These are phyloP conservation scores for Leucaena leucocephala DNA, from an alignment of 306 rosid species.

Conservation along the genomic window DNA sequence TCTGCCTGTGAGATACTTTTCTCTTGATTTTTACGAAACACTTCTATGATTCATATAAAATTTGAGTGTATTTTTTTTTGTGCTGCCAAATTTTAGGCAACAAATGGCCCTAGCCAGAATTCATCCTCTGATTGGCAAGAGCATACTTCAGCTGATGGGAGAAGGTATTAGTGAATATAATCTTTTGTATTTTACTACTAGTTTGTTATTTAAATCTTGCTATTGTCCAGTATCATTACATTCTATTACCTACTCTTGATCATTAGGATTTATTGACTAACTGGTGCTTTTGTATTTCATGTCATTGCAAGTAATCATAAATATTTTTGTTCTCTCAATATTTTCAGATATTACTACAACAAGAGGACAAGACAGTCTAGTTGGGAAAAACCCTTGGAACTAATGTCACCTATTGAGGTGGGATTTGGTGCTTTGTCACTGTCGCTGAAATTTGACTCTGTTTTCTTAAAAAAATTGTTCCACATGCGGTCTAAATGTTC, in stretches of 20 bases:
- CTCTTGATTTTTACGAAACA: constrained; percentile 18
- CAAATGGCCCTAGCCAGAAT: constrained; percentile 52
- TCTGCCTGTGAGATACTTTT: constrained; percentile 1
- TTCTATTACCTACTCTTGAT: constrained; percentile 10
- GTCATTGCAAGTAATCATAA: constrained; percentile 9
- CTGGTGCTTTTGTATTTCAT: constrained; percentile 32
- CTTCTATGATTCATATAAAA: constrained; percentile 19
- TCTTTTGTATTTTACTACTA: constrained; percentile 18
- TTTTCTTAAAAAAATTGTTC: constrained; percentile 36
- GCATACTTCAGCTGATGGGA: constrained; percentile 85
- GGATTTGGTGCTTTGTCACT: constrained; percentile 37
- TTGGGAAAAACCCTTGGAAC: constrained; percentile 97
- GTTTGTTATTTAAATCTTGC: constrained; percentile 8
- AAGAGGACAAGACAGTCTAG: constrained; percentile 87
- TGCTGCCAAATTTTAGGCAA: constrained; percentile 53
- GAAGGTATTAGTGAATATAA: constrained; percentile 63
- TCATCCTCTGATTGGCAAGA: constrained; percentile 97
- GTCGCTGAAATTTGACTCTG: constrained; percentile 21
- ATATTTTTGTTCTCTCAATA: constrained; percentile 25
- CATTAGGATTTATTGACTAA: constrained; percentile 13
- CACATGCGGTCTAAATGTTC: constrained; percentile 40
- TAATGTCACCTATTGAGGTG: constrained; percentile 99
- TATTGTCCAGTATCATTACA: constrained; percentile 6
- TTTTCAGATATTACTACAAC: constrained; percentile 88
- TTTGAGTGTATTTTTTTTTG: constrained; percentile 22